Base-by-base conservation (phyloP, 2,329 filamentous ascomycete genomes). In the Talaromyces marneffei region DNA sequence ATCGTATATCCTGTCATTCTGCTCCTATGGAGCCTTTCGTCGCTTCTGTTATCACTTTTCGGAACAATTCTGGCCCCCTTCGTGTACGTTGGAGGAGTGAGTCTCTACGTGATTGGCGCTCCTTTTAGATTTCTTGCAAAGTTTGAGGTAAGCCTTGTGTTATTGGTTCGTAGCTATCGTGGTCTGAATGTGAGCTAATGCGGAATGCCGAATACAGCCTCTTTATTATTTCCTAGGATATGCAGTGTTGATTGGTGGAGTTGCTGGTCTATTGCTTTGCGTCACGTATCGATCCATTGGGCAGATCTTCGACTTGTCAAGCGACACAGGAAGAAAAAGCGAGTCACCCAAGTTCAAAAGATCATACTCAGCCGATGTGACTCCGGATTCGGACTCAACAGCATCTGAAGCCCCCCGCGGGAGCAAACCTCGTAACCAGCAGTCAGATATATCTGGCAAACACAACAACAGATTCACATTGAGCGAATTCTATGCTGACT, bases 191-290 rank as follows among this genome's bases (percentile, higher is more conserved):
- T 40, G 10, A 40, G 16, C 60, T 59, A 8, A 62, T 14, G 18
- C 59, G 23, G n/a, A 56, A 57, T 61, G 29, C 37, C 18, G 14
- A 55, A 55, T 29, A 29, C 52, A 81, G 79, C 75, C 75, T 53
- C 62, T 79, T 20, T 72, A 74, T 59, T 81, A 82, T 68, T 87
- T 82, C 68, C 79, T 92, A 52, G 86, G 85, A 54, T 82, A 86
- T 25, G 90, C 89, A 7, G 81, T 84, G 33, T 73, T 89, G 18
- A 79, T 91, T 57, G 90, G 90, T n/a, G 75, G 87, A 57, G 56
- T 84, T 10, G 78, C 86, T 29, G 90, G 89, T 57, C 72, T 86
- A 56, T 65, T 83, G 18, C 73, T 92, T 46, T 82, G 84, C 68
- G 74, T 84, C 58, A 78, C 80, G 18, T 87, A 85, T 62, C 78